Evolutionary conservation across 129 eudicot genomes (phyloP).

Genomic region (Ambrosia artemisiifolia): DNA sequence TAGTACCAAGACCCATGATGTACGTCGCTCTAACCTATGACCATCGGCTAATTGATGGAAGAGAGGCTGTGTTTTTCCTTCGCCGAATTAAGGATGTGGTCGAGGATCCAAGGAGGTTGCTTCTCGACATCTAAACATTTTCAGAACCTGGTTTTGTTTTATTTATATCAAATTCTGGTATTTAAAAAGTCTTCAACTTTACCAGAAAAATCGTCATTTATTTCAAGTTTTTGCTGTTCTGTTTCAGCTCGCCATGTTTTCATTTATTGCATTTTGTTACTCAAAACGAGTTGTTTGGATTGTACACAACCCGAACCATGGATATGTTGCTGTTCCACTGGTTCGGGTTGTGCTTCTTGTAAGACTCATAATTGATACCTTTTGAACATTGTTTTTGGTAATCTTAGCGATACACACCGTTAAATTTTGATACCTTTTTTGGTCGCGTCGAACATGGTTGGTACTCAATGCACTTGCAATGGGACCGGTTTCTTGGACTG

Average conservation of each 20-base stretch:
- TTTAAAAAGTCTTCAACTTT: slow-evolving; percentile 8
- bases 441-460: not conserved
- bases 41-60: slow-evolving; percentile 96
- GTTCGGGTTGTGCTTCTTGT: slow-evolving; percentile 19
- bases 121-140: slow-evolving; percentile 56
- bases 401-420: not conserved
- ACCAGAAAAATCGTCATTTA: slow-evolving; percentile 21
- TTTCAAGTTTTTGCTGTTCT: slow-evolving; percentile 13
- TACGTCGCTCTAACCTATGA: slow-evolving; percentile 92
- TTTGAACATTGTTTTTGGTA: slow-evolving; percentile 12
- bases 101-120: slow-evolving; percentile 85
- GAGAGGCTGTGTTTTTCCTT: slow-evolving; percentile 96
- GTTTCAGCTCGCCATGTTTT: slow-evolving; percentile 35
- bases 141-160: slow-evolving; percentile 2
- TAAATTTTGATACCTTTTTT: not conserved
- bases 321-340: not conserved
- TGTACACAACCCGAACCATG: slow-evolving; percentile 15
- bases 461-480: too few relatives aligned
- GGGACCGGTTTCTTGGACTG: not conserved
- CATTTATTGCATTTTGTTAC: slow-evolving; percentile 11
- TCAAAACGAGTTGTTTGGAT: slow-evolving; percentile 7
- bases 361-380: slow-evolving; percentile 11
- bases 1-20: slow-evolving; percentile 94
- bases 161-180: slow-evolving; percentile 17
- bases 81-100: slow-evolving; percentile 91